phyloP scores from a whole-genome alignment of 2,329 filamentous ascomycete species.

The Trichothecium sympodiale region DNA sequence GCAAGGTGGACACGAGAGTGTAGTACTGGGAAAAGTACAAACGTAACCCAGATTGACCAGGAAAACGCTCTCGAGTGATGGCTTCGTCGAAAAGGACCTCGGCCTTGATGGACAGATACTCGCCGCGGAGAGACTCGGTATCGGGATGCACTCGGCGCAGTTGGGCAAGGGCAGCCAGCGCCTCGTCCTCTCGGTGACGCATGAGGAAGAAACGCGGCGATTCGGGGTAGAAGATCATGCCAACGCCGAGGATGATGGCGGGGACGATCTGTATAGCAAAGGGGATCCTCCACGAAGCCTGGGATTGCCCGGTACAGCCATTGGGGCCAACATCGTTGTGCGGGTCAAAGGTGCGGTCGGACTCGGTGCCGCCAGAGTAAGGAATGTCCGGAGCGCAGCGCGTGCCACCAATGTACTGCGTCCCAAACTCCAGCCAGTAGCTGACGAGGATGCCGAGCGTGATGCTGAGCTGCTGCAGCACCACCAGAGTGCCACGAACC shows the following conservation, averaged over 20 bases:
- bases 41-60: constrained; percentile 16
- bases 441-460: constrained; percentile 29
- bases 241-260: constrained; percentile 40
- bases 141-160: constrained; percentile 21
- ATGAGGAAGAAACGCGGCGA: constrained; percentile 23
- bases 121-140: constrained; percentile 15
- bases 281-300: constrained; percentile 33
- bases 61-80: constrained; percentile 15
- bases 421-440: constrained; percentile 24
- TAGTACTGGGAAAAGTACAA: constrained; percentile 20
- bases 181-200: constrained; percentile 17
- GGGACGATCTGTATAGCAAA: constrained; percentile 42
- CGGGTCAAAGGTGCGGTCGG: constrained; percentile 28
- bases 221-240: constrained; percentile 40
- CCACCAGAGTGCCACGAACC: constrained; percentile 35
- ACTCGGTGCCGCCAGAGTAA: constrained; percentile 29
- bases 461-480: constrained; percentile 28
- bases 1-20: constrained; percentile 17
- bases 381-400: constrained; percentile 34
- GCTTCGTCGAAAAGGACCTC: constrained; percentile 24
- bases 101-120: constrained; percentile 24
- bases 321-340: constrained; percentile 25
- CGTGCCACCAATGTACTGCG: constrained; percentile 16
- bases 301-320: constrained; percentile 32
- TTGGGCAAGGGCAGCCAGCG: constrained; percentile 16